A percentile compares a stretch with the other conserved stretches of the same genome.
Conservation (phyloP, 805 yeast species). For the Ogataea paradorogensis region DNA sequence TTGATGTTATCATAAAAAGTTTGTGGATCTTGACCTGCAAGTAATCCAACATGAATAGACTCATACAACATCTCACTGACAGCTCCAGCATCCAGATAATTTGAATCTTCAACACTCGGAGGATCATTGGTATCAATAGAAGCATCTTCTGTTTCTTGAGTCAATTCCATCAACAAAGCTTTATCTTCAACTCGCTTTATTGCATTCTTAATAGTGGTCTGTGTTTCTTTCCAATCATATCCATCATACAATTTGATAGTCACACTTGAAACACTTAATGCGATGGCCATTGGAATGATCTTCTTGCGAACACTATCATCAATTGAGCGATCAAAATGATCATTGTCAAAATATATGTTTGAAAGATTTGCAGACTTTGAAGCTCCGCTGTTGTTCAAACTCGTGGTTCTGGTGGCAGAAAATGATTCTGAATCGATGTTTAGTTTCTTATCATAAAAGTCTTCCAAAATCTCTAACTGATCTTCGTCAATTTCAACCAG, state of each 20-base stretch:
- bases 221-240: slow-evolving; percentile 83
- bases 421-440: slow-evolving; percentile 15
- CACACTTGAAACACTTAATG: slow-evolving; percentile 38
- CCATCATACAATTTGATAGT: slow-evolving; percentile 73
- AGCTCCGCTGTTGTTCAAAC: slow-evolving; percentile 4
- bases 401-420: slow-evolving; percentile 10
- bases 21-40: slow-evolving; percentile 45
- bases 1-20: slow-evolving; percentile 54
- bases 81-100: slow-evolving; percentile 27
- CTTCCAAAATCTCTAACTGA: slow-evolving; percentile 27
- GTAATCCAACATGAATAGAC: slow-evolving; percentile 70
- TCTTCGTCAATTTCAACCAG: slow-evolving; percentile 4
- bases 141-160: background rate
- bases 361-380: slow-evolving; percentile 6
- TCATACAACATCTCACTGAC: slow-evolving; percentile 69
- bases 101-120: slow-evolving; percentile 10
- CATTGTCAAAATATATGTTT: slow-evolving; percentile 22
- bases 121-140: slow-evolving; percentile 10
- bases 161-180: slow-evolving; percentile 27
- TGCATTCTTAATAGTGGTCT: slow-evolving; percentile 61
- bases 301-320: slow-evolving; percentile 1
- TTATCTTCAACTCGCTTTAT: slow-evolving; percentile 58
- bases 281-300: slow-evolving; percentile 30
- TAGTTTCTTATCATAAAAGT: slow-evolving; percentile 24
- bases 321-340: slow-evolving; percentile 17